Conservation (phyloP, 176 grass and related monocot genomes). For the Oryza coarctata region DNA sequence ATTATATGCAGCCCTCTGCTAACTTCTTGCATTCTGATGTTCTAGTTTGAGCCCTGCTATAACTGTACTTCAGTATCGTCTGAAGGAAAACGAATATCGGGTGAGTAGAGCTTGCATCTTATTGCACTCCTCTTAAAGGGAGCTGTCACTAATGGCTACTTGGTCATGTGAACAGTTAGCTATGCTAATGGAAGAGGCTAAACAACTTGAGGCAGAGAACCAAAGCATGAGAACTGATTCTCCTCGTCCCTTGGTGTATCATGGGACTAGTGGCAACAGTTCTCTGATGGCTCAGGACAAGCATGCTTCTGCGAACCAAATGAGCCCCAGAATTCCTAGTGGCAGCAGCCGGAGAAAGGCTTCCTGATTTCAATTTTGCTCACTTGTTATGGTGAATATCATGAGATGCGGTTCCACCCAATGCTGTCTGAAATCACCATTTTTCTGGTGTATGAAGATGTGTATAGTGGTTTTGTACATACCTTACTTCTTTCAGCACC, state of each 20-base stretch:
- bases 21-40: slow-evolving; percentile 27
- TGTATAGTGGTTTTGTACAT: slow-evolving; percentile 28
- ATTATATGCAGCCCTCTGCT: background rate
- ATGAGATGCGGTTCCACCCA: background rate
- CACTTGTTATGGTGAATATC: background rate
- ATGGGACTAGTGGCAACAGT: slow-evolving; percentile 29
- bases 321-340: slow-evolving; percentile 33
- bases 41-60: slow-evolving; percentile 83
- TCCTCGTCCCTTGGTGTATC: slow-evolving; percentile 38
- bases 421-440: background rate
- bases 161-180: slow-evolving; percentile 40
- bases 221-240: slow-evolving; percentile 31
- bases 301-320: slow-evolving; percentile 33
- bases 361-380: slow-evolving; percentile 24
- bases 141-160: slow-evolving; percentile 14
- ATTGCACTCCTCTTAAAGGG: background rate
- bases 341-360: slow-evolving; percentile 45
- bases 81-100: slow-evolving; percentile 92
- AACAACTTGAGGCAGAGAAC: slow-evolving; percentile 52
- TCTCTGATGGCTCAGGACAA: slow-evolving; percentile 27
- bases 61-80: slow-evolving; percentile 65
- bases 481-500: slow-evolving; percentile 13
- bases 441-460: background rate
- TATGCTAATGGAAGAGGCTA: slow-evolving; percentile 57
- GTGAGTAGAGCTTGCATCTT: slow-evolving; percentile 48